These are phyloP conservation scores for Fagopyrum esculentum DNA, from an alignment of 148 eudicot species.

Conservation along the genomic window DNA sequence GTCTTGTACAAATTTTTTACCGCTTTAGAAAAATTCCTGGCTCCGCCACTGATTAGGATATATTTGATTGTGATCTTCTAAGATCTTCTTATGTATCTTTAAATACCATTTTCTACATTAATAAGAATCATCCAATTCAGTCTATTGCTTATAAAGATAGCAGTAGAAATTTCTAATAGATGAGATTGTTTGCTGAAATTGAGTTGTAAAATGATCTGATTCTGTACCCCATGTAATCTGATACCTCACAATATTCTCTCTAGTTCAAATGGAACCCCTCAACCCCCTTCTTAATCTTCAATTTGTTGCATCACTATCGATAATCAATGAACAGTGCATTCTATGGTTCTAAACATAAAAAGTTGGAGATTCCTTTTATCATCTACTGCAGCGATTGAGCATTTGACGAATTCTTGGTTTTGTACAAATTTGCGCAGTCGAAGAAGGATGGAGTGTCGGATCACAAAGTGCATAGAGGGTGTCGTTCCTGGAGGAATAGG, in stretches of 20 bases:
- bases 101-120: no score
- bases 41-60: no score
- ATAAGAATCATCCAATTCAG: no score
- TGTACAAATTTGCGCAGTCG: conserved; percentile 20
- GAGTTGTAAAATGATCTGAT: background rate
- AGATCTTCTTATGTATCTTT: no score
- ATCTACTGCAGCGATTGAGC: background rate
- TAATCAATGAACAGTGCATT: background rate
- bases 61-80: no score
- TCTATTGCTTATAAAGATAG: no score
- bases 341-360: background rate
- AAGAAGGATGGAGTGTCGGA: conserved; percentile 37
- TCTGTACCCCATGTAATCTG: background rate
- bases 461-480: conserved; percentile 37
- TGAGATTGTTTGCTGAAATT: background rate
- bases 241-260: background rate
- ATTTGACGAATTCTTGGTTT: background rate
- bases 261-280: background rate
- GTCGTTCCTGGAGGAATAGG: conserved; percentile 80
- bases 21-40: no score
- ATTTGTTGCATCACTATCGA: background rate
- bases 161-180: background rate
- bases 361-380: no score
- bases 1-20: no score
- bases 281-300: background rate